Percentiles rank a stretch among this genome's conserved stretches.
Conservation (phyloP, 2,329 filamentous ascomycete species). For the Alternaria incomplexa region DNA sequence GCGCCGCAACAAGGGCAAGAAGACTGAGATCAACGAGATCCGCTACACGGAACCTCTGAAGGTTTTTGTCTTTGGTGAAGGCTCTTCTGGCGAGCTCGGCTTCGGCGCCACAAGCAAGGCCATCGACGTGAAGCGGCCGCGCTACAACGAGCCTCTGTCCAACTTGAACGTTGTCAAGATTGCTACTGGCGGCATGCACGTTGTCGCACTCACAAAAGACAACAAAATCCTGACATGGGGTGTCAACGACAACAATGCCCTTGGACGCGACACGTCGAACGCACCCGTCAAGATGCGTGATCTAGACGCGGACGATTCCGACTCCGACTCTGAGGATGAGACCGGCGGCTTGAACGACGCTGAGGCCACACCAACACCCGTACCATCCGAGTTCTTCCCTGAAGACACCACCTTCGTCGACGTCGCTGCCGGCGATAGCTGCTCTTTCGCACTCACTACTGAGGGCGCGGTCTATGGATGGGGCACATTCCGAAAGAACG, state of each 20-base stretch:
- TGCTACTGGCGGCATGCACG: conserved; percentile 83
- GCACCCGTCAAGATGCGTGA: conserved; percentile 65
- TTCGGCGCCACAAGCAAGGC: conserved; percentile 70
- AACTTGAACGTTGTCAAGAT: conserved; percentile 74
- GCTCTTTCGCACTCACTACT: conserved; percentile 76
- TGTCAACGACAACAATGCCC: conserved; percentile 82
- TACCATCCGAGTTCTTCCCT: conserved; percentile 63
- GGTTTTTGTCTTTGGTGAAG: conserved; percentile 82
- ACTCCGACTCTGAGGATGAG: conserved; percentile 55
- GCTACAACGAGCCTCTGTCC: conserved; percentile 67
- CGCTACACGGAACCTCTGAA: conserved; percentile 68
- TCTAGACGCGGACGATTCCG: conserved; percentile 57
- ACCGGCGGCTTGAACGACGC: conserved; percentile 73
- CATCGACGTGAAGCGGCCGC: conserved; percentile 77
- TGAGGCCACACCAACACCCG: conserved; percentile 70
- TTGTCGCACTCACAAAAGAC: conserved; percentile 75
- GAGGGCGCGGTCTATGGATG: conserved; percentile 81
- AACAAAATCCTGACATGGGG: conserved; percentile 87
- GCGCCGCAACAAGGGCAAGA: conserved; percentile 38
- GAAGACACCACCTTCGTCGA: conserved; percentile 69
- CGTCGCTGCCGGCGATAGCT: conserved; percentile 75
- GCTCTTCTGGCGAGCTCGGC: conserved; percentile 80
- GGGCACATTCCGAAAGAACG: conserved; percentile 78
- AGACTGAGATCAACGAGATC: conserved; percentile 65
- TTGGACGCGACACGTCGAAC: conserved; percentile 76